phyloP scores from a whole-genome alignment of 129 eudicot species.

The Artemisia annua region DNA sequence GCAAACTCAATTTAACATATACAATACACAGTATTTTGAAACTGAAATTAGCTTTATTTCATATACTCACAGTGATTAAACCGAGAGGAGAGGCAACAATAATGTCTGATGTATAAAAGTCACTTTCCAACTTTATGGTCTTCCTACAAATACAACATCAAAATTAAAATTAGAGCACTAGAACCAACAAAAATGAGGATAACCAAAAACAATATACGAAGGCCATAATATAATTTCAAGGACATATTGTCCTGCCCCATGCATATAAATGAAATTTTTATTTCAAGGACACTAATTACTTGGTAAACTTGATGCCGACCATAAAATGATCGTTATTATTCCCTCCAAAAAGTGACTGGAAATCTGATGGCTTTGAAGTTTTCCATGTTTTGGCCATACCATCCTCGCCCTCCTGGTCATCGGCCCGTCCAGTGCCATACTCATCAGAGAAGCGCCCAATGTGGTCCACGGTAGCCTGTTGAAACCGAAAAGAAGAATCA shows the following conservation, averaged over 20 bases:
- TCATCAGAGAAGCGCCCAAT: constrained; percentile 67
- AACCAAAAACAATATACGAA: background rate
- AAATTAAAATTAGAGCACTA: background rate
- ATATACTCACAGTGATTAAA: constrained; percentile 64
- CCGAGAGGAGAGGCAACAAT: constrained; percentile 95
- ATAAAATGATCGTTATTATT: constrained; percentile 76
- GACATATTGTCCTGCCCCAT: background rate
- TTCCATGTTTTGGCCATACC: constrained; percentile 43
- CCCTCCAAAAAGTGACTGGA: constrained; percentile 64
- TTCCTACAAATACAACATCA: constrained; percentile 48
- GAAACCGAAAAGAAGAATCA: constrained; percentile 13
- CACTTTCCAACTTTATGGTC: constrained; percentile 69
- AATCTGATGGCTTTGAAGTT: constrained; percentile 76
- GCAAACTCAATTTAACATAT: background rate
- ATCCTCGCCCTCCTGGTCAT: constrained; percentile 48
- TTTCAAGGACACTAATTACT: constrained; percentile 39
- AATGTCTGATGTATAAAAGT: constrained; percentile 85
- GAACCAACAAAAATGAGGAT: background rate
- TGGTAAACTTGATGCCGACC: constrained; percentile 80
- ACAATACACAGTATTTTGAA: background rate
- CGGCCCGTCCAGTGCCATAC: constrained; percentile 53
- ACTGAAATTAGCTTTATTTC: background rate
- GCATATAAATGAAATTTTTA: background rate
- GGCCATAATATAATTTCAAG: background rate
- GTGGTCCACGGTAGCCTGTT: constrained; percentile 71